Base-by-base conservation (phyloP, 345 rosid genomes). In the Salix purpurea region DNA sequence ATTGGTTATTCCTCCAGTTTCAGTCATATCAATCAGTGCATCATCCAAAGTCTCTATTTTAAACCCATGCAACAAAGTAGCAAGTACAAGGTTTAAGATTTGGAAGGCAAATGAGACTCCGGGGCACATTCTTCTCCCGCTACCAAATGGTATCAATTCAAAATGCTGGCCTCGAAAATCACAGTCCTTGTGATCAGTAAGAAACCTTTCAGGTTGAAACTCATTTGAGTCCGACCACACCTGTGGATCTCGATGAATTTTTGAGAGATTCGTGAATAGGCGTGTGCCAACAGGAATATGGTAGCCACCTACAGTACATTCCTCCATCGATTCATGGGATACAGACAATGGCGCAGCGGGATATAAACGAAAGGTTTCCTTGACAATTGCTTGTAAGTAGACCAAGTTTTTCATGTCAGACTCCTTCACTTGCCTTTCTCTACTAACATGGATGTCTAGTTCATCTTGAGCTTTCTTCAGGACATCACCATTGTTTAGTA, bases 341-440 rank as follows among this genome's bases (percentile, higher is more conserved):
- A 58, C 0, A 6, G 56, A 24, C 24, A 65, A 60, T 4, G 77
- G 70, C 2, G 16, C 80, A 1, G 80, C 42, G 0, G 80, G 80
- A 65, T 80, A 81, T 8, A 84, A 36, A 8, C 84, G 64, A 3
- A 81, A 14, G 0, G 84, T 26, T 73, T 84, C 87, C 37, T 81
- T 81, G 3, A 81, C 1, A 5, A 78, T 40, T 1, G 83, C 81
- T 73, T 76, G 82, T 34, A 85, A 75, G 62, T 80, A 85, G 13
- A 46, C 73, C 23, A 85, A 66, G 9, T 75, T 78, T n/a, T 42
- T 23, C 2, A 62, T 6, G 70, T 85, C 88, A 14, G 82, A 76
- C 32, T 80, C 84, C 0, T 34, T 23, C 24, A 80, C 79, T 48
- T 32, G 75, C 24, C 84, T 69, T 26, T 80, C 79, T 68, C 26